A percentile compares a stretch with the other conserved stretches of the same genome.
phyloP scores from a whole-genome alignment of 257 asterid species.

The Scutellaria galericulata region DNA sequence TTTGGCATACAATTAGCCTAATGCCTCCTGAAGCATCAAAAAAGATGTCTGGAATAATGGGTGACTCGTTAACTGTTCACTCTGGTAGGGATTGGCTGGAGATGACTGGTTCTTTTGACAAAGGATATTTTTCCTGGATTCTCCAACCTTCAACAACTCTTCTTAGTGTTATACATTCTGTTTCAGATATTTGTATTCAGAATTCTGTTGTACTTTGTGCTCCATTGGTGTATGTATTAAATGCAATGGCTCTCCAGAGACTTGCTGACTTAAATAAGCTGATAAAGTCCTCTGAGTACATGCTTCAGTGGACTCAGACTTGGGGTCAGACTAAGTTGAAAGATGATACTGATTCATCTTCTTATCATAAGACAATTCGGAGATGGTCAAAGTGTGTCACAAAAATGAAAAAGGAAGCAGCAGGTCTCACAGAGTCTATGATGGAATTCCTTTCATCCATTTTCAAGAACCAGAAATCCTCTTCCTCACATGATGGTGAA shows the following conservation, averaged over 20 bases:
- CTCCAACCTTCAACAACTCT: constrained; percentile 65
- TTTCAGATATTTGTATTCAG: constrained; percentile 59
- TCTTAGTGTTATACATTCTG: constrained; percentile 53
- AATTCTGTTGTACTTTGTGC: constrained; percentile 56
- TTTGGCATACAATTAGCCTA: constrained; percentile 62
- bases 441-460: constrained; percentile 53
- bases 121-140: constrained; percentile 74
- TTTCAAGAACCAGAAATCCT: constrained; percentile 44
- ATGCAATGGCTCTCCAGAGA: constrained; percentile 77
- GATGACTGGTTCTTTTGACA: constrained; percentile 47
- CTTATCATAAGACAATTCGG: constrained; percentile 50
- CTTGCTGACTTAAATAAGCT: constrained; percentile 76
- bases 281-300: constrained; percentile 66
- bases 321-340: constrained; percentile 41
- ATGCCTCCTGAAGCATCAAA: constrained; percentile 69
- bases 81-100: constrained; percentile 84
- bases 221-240: constrained; percentile 70
- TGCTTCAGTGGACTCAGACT: constrained; percentile 58
- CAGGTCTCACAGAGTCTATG: constrained; percentile 58
- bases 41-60: constrained; percentile 63
- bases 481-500: constrained; percentile 42
- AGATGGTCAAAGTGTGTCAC: constrained; percentile 56
- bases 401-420: constrained; percentile 69
- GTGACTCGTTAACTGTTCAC: constrained; percentile 59
- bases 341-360: constrained; percentile 50